Conservation (phyloP, 495 filamentous ascomycete species). For the Lepraria neglecta region DNA sequence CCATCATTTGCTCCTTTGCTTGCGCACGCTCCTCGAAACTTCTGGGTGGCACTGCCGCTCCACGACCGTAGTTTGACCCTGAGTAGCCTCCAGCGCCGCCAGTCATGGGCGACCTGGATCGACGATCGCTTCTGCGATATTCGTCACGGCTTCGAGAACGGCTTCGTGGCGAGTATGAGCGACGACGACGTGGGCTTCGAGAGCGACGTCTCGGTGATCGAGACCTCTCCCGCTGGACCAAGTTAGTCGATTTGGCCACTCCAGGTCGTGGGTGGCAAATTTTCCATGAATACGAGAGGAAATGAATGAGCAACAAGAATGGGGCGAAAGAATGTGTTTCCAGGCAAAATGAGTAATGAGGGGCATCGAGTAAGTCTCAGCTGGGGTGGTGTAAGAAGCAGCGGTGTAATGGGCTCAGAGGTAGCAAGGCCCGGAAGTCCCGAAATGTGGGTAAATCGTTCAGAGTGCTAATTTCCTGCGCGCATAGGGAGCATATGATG, state of each 20-base stretch:
- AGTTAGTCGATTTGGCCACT: conserved; percentile 10
- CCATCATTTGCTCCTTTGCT: conserved; percentile 93
- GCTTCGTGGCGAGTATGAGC: conserved; percentile 89
- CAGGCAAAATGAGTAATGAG: background rate
- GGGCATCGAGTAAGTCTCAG: conserved; percentile 2
- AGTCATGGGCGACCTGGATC: conserved; percentile 80
- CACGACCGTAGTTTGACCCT: conserved; percentile 52
- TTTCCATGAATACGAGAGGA: background rate
- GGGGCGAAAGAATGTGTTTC: background rate
- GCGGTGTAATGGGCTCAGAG: conserved; percentile 12
- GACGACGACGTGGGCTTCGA: conserved; percentile 70
- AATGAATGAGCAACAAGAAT: background rate
- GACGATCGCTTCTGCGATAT: conserved; percentile 72
- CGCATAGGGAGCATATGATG: conserved; percentile 16
- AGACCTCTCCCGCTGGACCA: conserved; percentile 80
- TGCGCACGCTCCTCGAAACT: conserved; percentile 75
- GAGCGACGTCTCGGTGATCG: conserved; percentile 85
- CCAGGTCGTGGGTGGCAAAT: background rate
- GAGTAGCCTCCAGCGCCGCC: conserved; percentile 62
- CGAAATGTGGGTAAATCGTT: conserved; percentile 1
- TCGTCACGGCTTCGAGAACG: conserved; percentile 87
- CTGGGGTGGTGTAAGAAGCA: conserved; percentile 21
- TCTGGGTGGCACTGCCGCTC: conserved; percentile 60
- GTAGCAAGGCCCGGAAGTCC: background rate
- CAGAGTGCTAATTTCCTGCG: conserved; percentile 10